Evolutionary conservation across 139 green algal genomes (phyloP), one percentile per base, ranked within the genome.

Genomic region (Parachlorella kessleri): DNA sequence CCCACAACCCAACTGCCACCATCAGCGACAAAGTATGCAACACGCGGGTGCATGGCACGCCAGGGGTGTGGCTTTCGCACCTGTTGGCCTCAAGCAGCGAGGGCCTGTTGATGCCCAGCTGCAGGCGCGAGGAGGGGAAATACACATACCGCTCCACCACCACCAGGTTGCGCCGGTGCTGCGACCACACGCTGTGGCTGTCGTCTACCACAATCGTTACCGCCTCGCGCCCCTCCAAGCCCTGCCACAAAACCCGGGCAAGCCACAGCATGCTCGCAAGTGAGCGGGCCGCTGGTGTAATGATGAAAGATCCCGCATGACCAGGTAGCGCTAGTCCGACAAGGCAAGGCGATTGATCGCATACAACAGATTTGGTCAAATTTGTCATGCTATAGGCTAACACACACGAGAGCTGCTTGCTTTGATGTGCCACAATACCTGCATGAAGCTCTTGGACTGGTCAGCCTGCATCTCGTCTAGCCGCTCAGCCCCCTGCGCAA

Each of bases 191-290:
- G 23, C 37, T 73, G 72, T 91, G 86, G 3, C 93, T 97, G 91
- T 99, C 95, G 78, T 99, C 95, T 64, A 98, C 55, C 33, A 99
- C 95, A 41, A 98, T 66, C 9, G 94, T 87, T 53, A 90, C 75
- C 9, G 64, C n/a, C n/a, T 80, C 80, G 2, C 73, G 37, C 37
- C 75, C 73, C 30, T 37, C 54, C 66, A 81, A 54, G 32, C 81
- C 81, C 65, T 80, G 64, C 10, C 18, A 42, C 6, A 1, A n/a
- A n/a, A n/a, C n/a, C n/a, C n/a, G n/a, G n/a, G n/a, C n/a, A n/a
- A n/a, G n/a, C n/a, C n/a, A n/a, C n/a, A n/a, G n/a, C n/a, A n/a
- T n/a, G n/a, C n/a, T n/a, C n/a, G n/a, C n/a, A n/a, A n/a, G n/a
- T n/a, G n/a, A n/a, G n/a, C n/a, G n/a, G n/a, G n/a, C n/a, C n/a